Percentiles rank a stretch among this genome's conserved stretches.
Evolutionary conservation across 2,329 filamentous ascomycete genomes (phyloP).

Genomic region (Truncatella angustata): DNA sequence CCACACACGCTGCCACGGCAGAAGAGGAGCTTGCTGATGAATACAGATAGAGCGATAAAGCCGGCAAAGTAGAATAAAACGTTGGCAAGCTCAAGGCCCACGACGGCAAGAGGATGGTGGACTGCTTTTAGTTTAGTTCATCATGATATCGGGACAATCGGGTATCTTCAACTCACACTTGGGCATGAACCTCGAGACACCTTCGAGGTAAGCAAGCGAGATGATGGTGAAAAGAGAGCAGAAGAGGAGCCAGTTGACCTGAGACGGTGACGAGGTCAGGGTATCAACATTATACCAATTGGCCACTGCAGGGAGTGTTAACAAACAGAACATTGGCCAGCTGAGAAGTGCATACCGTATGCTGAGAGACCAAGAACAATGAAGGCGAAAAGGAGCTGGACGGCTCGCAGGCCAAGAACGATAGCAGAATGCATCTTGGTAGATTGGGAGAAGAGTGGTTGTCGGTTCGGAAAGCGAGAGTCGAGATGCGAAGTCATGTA

Average conservation of each 20-base stretch:
- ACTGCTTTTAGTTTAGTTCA: conserved; percentile 28
- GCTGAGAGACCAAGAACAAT: conserved; percentile 46
- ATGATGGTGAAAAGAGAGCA: conserved; percentile 52
- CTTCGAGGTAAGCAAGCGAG: conserved; percentile 53
- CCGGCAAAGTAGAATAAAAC: conserved; percentile 57
- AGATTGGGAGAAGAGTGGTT: conserved; percentile 17
- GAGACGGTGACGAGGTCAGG: conserved; percentile 49
- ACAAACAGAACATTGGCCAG: background rate
- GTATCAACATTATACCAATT: conserved; percentile 60
- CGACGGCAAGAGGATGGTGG: conserved; percentile 46
- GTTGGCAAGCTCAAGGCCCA: conserved; percentile 51
- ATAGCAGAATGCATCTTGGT: conserved; percentile 39
- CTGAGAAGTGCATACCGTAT: conserved; percentile 41
- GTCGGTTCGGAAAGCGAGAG: conserved; percentile 26
- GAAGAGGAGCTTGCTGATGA: conserved; percentile 53
- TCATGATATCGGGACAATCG: no score
- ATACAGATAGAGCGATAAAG: conserved; percentile 57
- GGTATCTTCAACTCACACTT: conserved; percentile 32
- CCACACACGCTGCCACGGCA: conserved; percentile 57
- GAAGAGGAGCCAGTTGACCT: conserved; percentile 59
- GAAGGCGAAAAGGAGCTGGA: conserved; percentile 44
- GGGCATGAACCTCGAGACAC: conserved; percentile 44
- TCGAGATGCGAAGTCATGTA: conserved; percentile 27
- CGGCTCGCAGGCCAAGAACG: conserved; percentile 41
- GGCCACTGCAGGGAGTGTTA: conserved; percentile 41